Percentiles rank a stretch among this genome's conserved stretches.
phyloP scores from a whole-genome alignment of 192 early-diverging fungal genomes.

The Backusella australiensis region DNA sequence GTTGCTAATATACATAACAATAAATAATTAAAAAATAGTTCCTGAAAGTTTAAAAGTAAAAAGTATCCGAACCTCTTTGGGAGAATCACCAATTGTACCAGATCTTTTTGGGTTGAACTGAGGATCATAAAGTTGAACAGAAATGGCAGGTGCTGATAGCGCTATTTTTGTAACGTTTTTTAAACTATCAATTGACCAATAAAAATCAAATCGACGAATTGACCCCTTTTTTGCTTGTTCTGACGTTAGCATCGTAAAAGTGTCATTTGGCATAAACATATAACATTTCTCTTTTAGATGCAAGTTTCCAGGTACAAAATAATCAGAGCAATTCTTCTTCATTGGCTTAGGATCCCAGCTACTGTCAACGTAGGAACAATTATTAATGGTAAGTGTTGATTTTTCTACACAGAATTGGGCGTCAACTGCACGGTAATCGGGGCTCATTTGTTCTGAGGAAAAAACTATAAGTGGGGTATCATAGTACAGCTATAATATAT shows the following conservation, averaged over 20 bases:
- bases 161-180: not conserved
- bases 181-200: conserved; percentile 19
- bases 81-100: not conserved
- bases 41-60: no score
- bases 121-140: conserved; percentile 15
- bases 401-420: not conserved
- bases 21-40: no score
- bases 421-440: not conserved
- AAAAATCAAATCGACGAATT: conserved; percentile 9
- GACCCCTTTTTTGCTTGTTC: not conserved
- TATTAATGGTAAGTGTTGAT: not conserved
- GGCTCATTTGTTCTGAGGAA: not conserved
- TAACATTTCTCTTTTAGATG: not conserved
- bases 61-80: not conserved
- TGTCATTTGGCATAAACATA: conserved; percentile 2
- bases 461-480: not conserved
- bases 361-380: not conserved
- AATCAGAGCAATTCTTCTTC: not conserved
- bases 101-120: conserved; percentile 1
- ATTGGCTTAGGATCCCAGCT: not conserved
- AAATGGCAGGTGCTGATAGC: not conserved
- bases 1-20: no score
- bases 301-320: no score
- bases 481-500: not conserved
- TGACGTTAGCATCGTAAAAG: not conserved